Base-by-base conservation (phyloP, 1,139 yeast species). In the Spathaspora sp. region DNA sequence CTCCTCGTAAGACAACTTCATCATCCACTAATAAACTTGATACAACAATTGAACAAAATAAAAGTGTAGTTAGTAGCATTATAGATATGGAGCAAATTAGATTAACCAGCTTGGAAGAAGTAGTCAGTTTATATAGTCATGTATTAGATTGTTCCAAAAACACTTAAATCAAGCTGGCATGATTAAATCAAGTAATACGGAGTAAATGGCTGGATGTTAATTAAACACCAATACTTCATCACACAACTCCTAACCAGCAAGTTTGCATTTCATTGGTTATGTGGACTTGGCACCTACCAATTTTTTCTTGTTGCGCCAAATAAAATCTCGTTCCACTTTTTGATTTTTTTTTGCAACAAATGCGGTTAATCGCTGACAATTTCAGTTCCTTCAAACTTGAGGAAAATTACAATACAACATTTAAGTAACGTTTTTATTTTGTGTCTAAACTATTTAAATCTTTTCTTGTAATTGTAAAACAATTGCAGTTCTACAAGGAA, bases 401-500 rank as follows among this genome's bases (percentile, higher is more conserved):
- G n/a, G n/a, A n/a, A n/a, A n/a, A n/a, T n/a, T n/a, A n/a, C n/a
- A n/a, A n/a, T n/a, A n/a, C n/a, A n/a, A n/a, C n/a, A n/a, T n/a
- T n/a, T n/a, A n/a, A n/a, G n/a, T 15, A 26, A 26, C 11, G 18
- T 15, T 31, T n/a, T 31, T 31, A 27, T 31, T 31, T 31, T 26
- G 5, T 5, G 8, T 13, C 18, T 31, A 31, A 31, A 31, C 36
- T 31, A 29, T 39, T 41, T 15, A 23, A 36, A 61, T 50, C 48
- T 58, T 61, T 4, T 56, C 59, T 41, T 55, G 56, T 41, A 60
- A 51, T 53, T 64, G 69, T 48, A 89, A 72, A 23, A 89, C 91
- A 39, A 91, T 56, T 0, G 88, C 98, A 11, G 88, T 80, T 65
- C 98, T 82, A 43, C 78, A 75, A 15, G 98, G 98, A 56, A 90